These are phyloP conservation scores for Auricularia sp. DNA, from an alignment of 768 basidiomycete genomes.

Conservation along the genomic window DNA sequence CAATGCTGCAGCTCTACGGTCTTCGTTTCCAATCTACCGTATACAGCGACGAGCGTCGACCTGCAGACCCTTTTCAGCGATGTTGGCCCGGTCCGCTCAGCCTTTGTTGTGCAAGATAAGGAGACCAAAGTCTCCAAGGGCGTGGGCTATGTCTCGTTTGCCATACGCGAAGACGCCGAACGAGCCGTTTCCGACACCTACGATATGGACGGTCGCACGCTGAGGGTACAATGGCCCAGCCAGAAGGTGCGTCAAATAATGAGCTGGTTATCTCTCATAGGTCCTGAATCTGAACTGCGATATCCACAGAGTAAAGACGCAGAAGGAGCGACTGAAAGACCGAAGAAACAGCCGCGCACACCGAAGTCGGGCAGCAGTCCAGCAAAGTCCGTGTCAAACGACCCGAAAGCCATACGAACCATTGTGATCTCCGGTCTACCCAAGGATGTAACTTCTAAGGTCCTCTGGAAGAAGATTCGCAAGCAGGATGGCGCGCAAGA, in stretches of 20 bases:
- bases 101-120: constrained; percentile 82
- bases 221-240: constrained; percentile 75
- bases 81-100: constrained; percentile 86
- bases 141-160: constrained; percentile 92
- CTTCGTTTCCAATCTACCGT: constrained; percentile 90
- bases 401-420: constrained; percentile 79
- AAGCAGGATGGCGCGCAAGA: constrained; percentile 71
- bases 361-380: constrained; percentile 5
- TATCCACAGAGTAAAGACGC: constrained; percentile 18
- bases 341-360: constrained; percentile 5
- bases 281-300: neutral
- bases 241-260: constrained; percentile 43
- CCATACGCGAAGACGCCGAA: constrained; percentile 81
- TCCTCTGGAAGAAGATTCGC: constrained; percentile 76
- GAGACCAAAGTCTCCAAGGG: constrained; percentile 76
- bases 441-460: constrained; percentile 46
- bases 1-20: constrained; percentile 54
- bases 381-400: constrained; percentile 18
- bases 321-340: constrained; percentile 13
- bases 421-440: constrained; percentile 70
- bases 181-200: constrained; percentile 56
- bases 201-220: constrained; percentile 49
- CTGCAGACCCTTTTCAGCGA: constrained; percentile 90
- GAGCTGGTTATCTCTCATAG: too few relatives aligned
- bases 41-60: constrained; percentile 81